phyloP scores from a whole-genome alignment of 2,329 filamentous ascomycete genomes.

The Aspergillus calidoustus region DNA sequence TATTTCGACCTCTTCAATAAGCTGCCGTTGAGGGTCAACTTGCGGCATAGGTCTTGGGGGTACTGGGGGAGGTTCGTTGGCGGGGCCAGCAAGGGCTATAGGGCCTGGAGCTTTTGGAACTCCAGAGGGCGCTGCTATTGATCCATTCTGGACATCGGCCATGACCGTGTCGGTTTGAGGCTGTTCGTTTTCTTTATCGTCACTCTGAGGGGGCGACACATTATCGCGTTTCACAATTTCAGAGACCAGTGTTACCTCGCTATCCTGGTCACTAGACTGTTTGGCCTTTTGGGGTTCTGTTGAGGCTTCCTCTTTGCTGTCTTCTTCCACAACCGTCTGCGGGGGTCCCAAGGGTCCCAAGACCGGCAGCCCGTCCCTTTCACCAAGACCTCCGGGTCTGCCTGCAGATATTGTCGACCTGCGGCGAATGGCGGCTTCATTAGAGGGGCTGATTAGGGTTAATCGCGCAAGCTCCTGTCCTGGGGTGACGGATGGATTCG shows the following conservation, averaged over 20 bases:
- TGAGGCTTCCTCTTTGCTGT: slow-evolving; percentile 25
- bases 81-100: slow-evolving; percentile 46
- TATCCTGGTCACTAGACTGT: slow-evolving; percentile 36
- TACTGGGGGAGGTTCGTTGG: slow-evolving; percentile 61
- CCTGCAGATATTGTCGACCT: slow-evolving; percentile 48
- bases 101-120: slow-evolving; percentile 16
- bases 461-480: slow-evolving; percentile 78
- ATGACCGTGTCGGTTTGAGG: slow-evolving; percentile 26
- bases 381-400: slow-evolving; percentile 41
- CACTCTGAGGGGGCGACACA: slow-evolving; percentile 24
- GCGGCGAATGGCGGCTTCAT: slow-evolving; percentile 57
- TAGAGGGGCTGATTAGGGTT: slow-evolving; percentile 68
- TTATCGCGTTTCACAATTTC: slow-evolving; percentile 27
- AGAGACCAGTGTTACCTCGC: slow-evolving; percentile 44
- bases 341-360: slow-evolving; percentile 52
- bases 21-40: slow-evolving; percentile 39
- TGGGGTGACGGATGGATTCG: slow-evolving; percentile 67
- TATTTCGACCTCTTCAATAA: slow-evolving; percentile 58
- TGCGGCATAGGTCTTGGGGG: slow-evolving; percentile 56
- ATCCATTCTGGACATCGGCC: slow-evolving; percentile 28
- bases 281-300: slow-evolving; percentile 26
- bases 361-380: slow-evolving; percentile 51
- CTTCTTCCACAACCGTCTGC: slow-evolving; percentile 23
- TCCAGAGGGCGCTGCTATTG: slow-evolving; percentile 15
- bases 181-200: slow-evolving; percentile 48